A percentile compares a stretch with the other conserved stretches of the same genome.
phyloP scores from a whole-genome alignment of 106 monocot species.

The Hemerocallis citrina region DNA sequence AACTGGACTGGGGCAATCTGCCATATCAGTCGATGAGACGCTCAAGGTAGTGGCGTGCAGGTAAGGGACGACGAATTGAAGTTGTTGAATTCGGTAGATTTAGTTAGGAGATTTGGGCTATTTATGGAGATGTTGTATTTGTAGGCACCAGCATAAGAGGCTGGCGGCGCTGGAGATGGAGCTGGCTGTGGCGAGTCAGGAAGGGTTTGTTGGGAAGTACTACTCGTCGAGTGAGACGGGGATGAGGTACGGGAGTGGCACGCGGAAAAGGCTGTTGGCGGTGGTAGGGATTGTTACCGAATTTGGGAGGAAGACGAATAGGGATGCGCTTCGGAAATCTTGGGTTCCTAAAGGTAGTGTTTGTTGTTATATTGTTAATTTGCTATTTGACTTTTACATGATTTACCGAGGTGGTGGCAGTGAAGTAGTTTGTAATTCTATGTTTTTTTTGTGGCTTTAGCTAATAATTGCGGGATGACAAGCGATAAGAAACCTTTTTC shows the following conservation, averaged over 20 bases:
- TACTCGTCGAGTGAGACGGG: conserved; percentile 16
- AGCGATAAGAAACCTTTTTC: no score
- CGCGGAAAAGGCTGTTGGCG: conserved; percentile 26
- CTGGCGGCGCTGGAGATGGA: conserved; percentile 63
- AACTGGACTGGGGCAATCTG: conserved; percentile 54
- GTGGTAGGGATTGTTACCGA: conserved; percentile 56
- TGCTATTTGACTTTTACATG: background rate
- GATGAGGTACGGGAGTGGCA: conserved; percentile 29
- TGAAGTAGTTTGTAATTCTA: no score
- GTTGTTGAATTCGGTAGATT: background rate
- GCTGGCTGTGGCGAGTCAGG: conserved; percentile 55
- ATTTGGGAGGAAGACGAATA: conserved; percentile 46
- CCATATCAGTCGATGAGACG: conserved; percentile 70
- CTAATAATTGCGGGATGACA: no score
- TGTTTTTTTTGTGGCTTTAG: no score
- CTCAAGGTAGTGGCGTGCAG: conserved; percentile 77
- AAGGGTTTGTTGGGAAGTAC: conserved; percentile 47
- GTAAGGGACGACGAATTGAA: no score
- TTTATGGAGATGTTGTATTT: background rate
- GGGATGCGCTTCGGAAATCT: conserved; percentile 61
- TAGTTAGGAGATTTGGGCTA: background rate
- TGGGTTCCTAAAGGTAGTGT: conserved; percentile 57
- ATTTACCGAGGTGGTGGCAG: no score
- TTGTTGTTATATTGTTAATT: background rate
- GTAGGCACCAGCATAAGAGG: conserved; percentile 61